Evolutionary conservation across 2,329 filamentous ascomycete species (phyloP), one percentile per base, ranked within the genome.

Genomic region (Madurella mycetomatis): DNA sequence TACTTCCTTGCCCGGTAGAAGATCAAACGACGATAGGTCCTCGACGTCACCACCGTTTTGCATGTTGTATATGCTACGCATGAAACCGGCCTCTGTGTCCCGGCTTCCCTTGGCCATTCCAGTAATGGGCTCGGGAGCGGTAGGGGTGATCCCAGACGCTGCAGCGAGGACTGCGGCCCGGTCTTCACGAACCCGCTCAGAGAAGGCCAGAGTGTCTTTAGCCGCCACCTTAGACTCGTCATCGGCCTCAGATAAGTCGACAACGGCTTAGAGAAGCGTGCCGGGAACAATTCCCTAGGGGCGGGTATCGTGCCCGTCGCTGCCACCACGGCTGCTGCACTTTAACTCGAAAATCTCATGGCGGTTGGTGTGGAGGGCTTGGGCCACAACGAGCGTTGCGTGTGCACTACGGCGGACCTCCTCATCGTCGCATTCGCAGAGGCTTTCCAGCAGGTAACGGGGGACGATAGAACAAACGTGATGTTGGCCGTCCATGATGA

Each of bases 1-100:
- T 12, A 73, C 53, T 8, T 76, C 62, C 16, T 68, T 66, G 30
- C 77, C 75, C 2, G 76, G 77, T 3, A 80, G 70, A 11, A 37
- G 34, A 15, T 37, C 34, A 37, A 37, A 37, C 11, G 34, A 12
- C 34, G 25, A 37, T 2, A 5, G 13, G 44, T 32, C 44, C 12
- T 30, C 15, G 19, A 34, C 19, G 44, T n/a, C 7, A 13, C 45
- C 45, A 2, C 15, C 17, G 30, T 37, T 37, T 15, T 37, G 34
- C 34, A 37, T 37, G 34, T 37, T 11, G 34, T 37, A 37, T 11
- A 37, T 9, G 34, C 34, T 37, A 9, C 34, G 34, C 34, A 37
- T 37, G 44, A 47, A 47, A 11, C 44, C 44, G 5, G 44, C 34
- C 16, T 12, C 44, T 5, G 44, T 47, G 12, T 30, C 44, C n/a